Percentiles rank a stretch among this genome's conserved stretches.
phyloP scores from a whole-genome alignment of 1,139 yeast genomes.

The Protomyces inundatus region DNA sequence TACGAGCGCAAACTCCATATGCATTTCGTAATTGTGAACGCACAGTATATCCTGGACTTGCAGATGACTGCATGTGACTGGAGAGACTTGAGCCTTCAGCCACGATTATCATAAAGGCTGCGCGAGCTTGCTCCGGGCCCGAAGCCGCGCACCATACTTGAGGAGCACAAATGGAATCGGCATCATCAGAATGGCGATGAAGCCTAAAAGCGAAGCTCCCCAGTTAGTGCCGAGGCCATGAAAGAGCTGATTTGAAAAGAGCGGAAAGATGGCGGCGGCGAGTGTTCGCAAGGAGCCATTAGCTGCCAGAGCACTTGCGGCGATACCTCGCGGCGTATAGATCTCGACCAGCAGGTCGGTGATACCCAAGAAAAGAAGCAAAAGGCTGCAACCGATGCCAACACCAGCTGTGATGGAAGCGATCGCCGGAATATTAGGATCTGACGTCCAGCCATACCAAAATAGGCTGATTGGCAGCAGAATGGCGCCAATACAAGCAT shows the following conservation, averaged over 20 bases:
- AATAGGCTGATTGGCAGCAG: constrained; percentile 25
- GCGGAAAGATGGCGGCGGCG: constrained; percentile 61
- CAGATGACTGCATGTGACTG: no score
- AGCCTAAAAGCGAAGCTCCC: constrained; percentile 82
- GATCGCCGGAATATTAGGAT: constrained; percentile 30
- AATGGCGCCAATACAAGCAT: constrained; percentile 17
- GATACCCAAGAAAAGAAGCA: constrained; percentile 41
- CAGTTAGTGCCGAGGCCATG: constrained; percentile 66
- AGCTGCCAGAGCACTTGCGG: constrained; percentile 68
- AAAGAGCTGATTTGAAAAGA: constrained; percentile 66
- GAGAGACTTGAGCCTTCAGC: no score
- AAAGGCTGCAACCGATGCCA: constrained; percentile 29
- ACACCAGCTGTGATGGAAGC: constrained; percentile 30
- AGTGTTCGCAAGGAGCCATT: constrained; percentile 57
- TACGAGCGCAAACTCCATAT: no score
- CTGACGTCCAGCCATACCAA: constrained; percentile 32
- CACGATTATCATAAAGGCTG: neutral
- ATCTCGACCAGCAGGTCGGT: constrained; percentile 52
- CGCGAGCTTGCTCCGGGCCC: constrained; percentile 49
- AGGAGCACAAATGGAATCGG: constrained; percentile 75
- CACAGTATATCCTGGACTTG: no score
- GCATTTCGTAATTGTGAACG: no score
- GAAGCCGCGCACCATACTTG: constrained; percentile 42
- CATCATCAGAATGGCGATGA: constrained; percentile 71
- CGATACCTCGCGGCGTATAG: constrained; percentile 43